Evolutionary conservation across 495 filamentous ascomycete species (phyloP).

Genomic region (Aspergillus nidulans): DNA sequence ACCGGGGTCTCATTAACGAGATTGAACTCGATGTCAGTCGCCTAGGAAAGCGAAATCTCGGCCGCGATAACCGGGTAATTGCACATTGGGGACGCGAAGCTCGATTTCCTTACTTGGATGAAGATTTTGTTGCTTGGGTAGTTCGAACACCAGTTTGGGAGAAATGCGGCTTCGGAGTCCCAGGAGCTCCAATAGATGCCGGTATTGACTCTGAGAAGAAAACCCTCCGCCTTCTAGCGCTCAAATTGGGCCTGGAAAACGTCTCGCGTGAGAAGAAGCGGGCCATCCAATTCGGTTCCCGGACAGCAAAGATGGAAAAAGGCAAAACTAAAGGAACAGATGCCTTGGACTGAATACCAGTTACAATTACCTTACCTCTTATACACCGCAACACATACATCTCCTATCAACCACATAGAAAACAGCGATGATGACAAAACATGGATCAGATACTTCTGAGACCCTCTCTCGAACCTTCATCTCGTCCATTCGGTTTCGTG

Average conservation of each 20-base stretch:
- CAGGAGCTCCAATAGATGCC: conserved; percentile 3
- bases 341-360: conserved; percentile 29
- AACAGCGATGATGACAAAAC: conserved; percentile 45
- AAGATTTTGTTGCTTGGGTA: conserved; percentile 77
- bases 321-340: conserved; percentile 70
- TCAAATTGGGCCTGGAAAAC: conserved; percentile 61
- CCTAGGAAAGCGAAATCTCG: conserved; percentile 88
- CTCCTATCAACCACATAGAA: background rate
- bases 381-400: background rate
- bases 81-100: conserved; percentile 86
- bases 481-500: conserved; percentile 1
- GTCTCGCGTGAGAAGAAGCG: conserved; percentile 87
- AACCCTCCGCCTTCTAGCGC: conserved; percentile 73
- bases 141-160: conserved; percentile 67
- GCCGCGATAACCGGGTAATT: conserved; percentile 87
- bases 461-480: conserved; percentile 14
- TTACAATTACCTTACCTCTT: background rate
- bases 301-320: conserved; percentile 80
- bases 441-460: conserved; percentile 52
- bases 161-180: conserved; percentile 72
- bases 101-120: conserved; percentile 89
- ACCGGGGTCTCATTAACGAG: conserved; percentile 70
- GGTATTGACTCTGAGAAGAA: conserved; percentile 73
- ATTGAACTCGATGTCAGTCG: conserved; percentile 81
- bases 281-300: conserved; percentile 83